Conservation (phyloP, 768 basidiomycete species). For the Psilocybe azurescens region DNA sequence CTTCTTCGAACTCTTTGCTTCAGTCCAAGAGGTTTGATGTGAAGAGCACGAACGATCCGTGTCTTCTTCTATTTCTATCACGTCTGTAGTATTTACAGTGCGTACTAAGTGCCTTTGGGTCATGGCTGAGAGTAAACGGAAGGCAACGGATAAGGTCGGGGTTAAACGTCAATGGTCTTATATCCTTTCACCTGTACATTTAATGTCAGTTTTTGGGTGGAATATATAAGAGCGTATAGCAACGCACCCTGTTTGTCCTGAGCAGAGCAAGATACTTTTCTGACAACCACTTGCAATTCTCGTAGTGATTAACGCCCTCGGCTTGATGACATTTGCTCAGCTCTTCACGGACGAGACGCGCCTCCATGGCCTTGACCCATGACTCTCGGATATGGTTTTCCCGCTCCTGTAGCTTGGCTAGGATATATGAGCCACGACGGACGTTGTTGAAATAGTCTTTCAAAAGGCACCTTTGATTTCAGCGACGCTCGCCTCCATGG, state of each 20-base stretch:
- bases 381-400: slow-evolving; percentile 86
- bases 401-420: slow-evolving; percentile 70
- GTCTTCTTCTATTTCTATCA: slow-evolving; percentile 9
- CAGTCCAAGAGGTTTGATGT: neutral
- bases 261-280: slow-evolving; percentile 85
- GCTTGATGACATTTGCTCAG: slow-evolving; percentile 87
- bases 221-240: neutral
- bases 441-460: neutral
- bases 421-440: neutral
- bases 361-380: slow-evolving; percentile 95
- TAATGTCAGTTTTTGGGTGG: neutral
- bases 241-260: slow-evolving; percentile 77
- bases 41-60: neutral
- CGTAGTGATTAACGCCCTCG: slow-evolving; percentile 92
- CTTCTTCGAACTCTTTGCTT: neutral
- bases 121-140: neutral
- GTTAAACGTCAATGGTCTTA: slow-evolving; percentile 69
- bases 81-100: slow-evolving; percentile 9
- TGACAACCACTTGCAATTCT: slow-evolving; percentile 86
- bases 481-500: slow-evolving; percentile 37
- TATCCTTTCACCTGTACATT: slow-evolving; percentile 77
- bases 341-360: slow-evolving; percentile 85
- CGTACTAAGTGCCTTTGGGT: neutral
- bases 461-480: slow-evolving; percentile 55
- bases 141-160: slow-evolving; percentile 8